Base-by-base conservation (phyloP, 2,329 filamentous ascomycete species). In the Amauroascus niger region DNA sequence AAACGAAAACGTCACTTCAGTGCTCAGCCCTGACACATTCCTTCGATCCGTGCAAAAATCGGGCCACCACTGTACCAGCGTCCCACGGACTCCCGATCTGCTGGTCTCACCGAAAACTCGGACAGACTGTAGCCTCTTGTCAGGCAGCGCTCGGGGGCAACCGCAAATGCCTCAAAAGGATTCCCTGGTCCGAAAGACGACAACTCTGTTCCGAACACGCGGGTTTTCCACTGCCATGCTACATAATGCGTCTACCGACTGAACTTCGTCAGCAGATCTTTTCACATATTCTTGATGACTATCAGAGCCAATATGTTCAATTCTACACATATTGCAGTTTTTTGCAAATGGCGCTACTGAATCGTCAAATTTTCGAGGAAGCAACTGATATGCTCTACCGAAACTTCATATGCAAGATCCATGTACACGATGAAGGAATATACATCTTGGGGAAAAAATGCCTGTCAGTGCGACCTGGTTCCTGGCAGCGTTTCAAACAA, bases 161-260 rank as follows among this genome's bases (percentile, higher is more conserved):
- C 24, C 52, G 32, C 35, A 57, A 57, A 53, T 57, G 55, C 49
- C 53, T 52, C 41, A 52, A 53, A 50, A 50, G 55, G 26, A 57
- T 57, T 43, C 55, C 49, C 32, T 57, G 52, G 55, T 33, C 53
- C 14, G 55, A 57, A 53, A 53, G n/a, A n/a, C n/a, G 16, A 55
- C 55, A 57, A n/a, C 41, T 57, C 11, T 57, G 55, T 46, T 45
- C 24, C 33, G 26, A 55, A 44, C 55, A 57, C 44, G 37, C 2
- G 33, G 53, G 53, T 47, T 46, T 43, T 14, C 2, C 44, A 14
- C 44, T 57, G 20, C 55, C 49, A 43, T 57, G 46, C 49, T 44
- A 53, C 53, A 45, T 57, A 33, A 45, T 55, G 45, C 49, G 33
- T 51, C 49, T 57, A 44, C 49, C 55, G 14, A 44, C 41, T 14